Conservation (phyloP, 106 monocot genomes). For the Narthecium ossifragum region DNA sequence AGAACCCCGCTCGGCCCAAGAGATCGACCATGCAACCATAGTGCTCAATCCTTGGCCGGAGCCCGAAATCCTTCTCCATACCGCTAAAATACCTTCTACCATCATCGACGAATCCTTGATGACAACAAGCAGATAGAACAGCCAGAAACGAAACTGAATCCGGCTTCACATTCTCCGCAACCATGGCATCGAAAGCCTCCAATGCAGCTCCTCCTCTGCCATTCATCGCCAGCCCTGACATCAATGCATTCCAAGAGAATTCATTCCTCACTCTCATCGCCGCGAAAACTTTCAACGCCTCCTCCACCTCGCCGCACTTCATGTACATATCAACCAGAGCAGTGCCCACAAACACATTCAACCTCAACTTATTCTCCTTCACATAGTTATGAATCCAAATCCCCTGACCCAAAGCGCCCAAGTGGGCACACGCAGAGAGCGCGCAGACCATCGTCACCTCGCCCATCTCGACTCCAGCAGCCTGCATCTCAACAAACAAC, state of each 20-base stretch:
- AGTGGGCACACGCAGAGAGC: slow-evolving; percentile 24
- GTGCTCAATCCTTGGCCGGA: slow-evolving; percentile 25
- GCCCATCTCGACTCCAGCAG: slow-evolving; percentile 1
- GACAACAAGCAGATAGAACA: slow-evolving; percentile 25
- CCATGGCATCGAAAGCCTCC: slow-evolving; percentile 19
- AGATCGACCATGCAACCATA: slow-evolving; percentile 47
- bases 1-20: slow-evolving; percentile 28
- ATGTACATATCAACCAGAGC: slow-evolving; percentile 33
- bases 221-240: slow-evolving; percentile 28
- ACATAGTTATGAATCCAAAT: slow-evolving; percentile 31
- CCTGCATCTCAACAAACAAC: slow-evolving; percentile 14
- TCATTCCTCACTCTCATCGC: slow-evolving; percentile 17
- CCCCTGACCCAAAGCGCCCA: slow-evolving; percentile 27
- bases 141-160: slow-evolving; percentile 23
- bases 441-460: slow-evolving; percentile 21
- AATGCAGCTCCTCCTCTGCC: slow-evolving; percentile 22
- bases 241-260: slow-evolving; percentile 26
- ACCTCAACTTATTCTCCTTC: not conserved
- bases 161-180: slow-evolving; percentile 10
- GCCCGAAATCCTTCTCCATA: slow-evolving; percentile 12
- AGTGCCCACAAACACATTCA: slow-evolving; percentile 29
- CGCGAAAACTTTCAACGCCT: slow-evolving; percentile 14
- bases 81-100: slow-evolving; percentile 14
- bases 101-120: slow-evolving; percentile 23
- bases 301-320: slow-evolving; percentile 24